phyloP scores from a whole-genome alignment of 2,329 filamentous ascomycete species.

The Colletotrichum cereale region DNA sequence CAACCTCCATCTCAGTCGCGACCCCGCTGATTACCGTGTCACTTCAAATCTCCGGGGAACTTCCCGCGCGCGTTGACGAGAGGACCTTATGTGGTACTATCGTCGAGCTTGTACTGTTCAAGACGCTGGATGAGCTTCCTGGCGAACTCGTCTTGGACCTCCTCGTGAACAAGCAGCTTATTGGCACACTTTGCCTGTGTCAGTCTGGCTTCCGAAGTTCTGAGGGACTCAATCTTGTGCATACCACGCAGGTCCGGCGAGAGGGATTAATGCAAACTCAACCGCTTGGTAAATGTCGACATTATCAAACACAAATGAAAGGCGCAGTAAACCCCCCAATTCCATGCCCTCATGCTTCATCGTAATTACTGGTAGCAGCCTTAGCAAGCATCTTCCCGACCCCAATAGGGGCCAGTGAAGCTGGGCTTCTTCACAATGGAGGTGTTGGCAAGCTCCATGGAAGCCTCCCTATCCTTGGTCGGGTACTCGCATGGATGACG shows the following conservation, averaged over 20 bases:
- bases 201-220: no score
- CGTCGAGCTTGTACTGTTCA: constrained; percentile 66
- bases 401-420: constrained; percentile 74
- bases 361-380: constrained; percentile 70
- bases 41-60: constrained; percentile 67
- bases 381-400: constrained; percentile 71
- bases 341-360: constrained; percentile 82
- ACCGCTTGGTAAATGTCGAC: constrained; percentile 77
- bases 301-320: constrained; percentile 83
- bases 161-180: constrained; percentile 67
- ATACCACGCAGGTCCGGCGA: constrained; percentile 76
- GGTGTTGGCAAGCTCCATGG: constrained; percentile 46
- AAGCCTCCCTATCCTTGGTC: constrained; percentile 43
- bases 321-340: constrained; percentile 80
- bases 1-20: constrained; percentile 74
- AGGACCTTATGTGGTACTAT: constrained; percentile 70
- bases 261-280: constrained; percentile 74
- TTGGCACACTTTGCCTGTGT: constrained; percentile 58
- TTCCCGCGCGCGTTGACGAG: constrained; percentile 76
- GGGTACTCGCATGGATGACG: constrained; percentile 61
- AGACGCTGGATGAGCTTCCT: constrained; percentile 64
- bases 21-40: constrained; percentile 75
- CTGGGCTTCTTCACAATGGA: constrained; percentile 74
- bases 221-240: background rate
- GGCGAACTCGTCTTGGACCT: constrained; percentile 70